Base-by-base conservation (phyloP, 257 asterid species). In the Leptodermis oblonga region DNA sequence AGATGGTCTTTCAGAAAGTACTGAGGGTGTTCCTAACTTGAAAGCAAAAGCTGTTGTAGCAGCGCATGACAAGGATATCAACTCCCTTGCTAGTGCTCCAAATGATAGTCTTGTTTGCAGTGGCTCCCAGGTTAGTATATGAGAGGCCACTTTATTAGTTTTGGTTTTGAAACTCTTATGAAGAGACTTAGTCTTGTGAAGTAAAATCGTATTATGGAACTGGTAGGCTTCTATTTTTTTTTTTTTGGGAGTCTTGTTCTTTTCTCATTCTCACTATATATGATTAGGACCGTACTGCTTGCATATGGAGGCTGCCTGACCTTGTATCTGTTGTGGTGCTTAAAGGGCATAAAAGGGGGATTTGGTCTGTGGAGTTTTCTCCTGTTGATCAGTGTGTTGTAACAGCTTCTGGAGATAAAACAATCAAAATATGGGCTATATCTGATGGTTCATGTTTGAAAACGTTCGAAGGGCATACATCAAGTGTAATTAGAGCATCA, bases 361-460 rank as follows among this genome's bases (percentile, higher is more conserved):
- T 94, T 73, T 91, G 96, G 92, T 94, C 99, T 17, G 99, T 94
- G 78, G 99, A 94, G 84, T 94, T 94, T 79, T 94, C 99, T 78
- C 99, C 99, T 7, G 97, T 94, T 68, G 99, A 94, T 76, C 95
- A 87, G 73, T 91, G 97, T 72, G 96, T 94, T 71, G 82, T 94
- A 69, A 94, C 99, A 68, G 90, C 99, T 43, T 94, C 99, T 36
- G 97, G 96, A 74, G 99, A 94, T 81, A 89, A 87, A 80, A 91
- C 97, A 17, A 75, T 94, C 58, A 94, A 87, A 76, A 86, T 94
- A 79, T 94, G 99, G 99, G 86, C 97, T 45, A 87, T 91, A 73
- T 82, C 95, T 59, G 93, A 89, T 80, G 99, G 99, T 68, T 82
- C 96, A 1, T 94, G 99, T 77, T 82, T 94, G 72, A 94, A 80